These are phyloP conservation scores for Anacardium occidentale DNA, from an alignment of 345 rosid genomes.

Conservation along the genomic window DNA sequence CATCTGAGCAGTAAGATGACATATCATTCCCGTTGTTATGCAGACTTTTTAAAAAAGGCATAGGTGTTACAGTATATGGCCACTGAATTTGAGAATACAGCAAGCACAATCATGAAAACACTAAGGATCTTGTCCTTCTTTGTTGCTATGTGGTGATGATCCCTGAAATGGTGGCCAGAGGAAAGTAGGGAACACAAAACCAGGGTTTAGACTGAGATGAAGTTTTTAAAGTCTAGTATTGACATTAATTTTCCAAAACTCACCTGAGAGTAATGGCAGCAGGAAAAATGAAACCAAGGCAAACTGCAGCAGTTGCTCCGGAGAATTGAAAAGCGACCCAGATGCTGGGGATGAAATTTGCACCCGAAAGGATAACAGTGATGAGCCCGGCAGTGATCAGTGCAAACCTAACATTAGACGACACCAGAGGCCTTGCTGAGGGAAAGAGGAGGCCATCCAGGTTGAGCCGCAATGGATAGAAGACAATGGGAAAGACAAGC, in stretches of 20 bases:
- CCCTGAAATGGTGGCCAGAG: conserved; percentile 43
- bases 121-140: conserved; percentile 60
- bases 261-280: conserved; percentile 81
- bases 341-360: conserved; percentile 90
- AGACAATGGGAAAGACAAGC: conserved; percentile 90
- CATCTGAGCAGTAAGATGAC: background rate
- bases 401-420: conserved; percentile 64
- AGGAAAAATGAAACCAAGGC: conserved; percentile 93
- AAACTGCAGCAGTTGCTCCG: conserved; percentile 92
- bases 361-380: conserved; percentile 62
- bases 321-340: conserved; percentile 98
- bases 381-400: conserved; percentile 62
- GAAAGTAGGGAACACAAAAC: background rate
- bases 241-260: conserved; percentile 18
- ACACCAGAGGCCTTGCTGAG: conserved; percentile 50
- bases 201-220: background rate
- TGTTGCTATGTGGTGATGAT: conserved; percentile 70
- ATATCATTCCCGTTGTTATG: conserved; percentile 29
- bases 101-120: conserved; percentile 68
- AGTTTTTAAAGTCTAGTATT: background rate
- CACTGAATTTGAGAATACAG: conserved; percentile 64
- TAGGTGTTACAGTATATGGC: conserved; percentile 83
- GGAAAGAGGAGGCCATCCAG: conserved; percentile 88
- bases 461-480: conserved; percentile 76
- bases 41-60: conserved; percentile 50